Evolutionary conservation across 169 alveolate genomes (phyloP), one percentile per base, ranked within the genome.

Genomic region (Miamiensis avidus): DNA sequence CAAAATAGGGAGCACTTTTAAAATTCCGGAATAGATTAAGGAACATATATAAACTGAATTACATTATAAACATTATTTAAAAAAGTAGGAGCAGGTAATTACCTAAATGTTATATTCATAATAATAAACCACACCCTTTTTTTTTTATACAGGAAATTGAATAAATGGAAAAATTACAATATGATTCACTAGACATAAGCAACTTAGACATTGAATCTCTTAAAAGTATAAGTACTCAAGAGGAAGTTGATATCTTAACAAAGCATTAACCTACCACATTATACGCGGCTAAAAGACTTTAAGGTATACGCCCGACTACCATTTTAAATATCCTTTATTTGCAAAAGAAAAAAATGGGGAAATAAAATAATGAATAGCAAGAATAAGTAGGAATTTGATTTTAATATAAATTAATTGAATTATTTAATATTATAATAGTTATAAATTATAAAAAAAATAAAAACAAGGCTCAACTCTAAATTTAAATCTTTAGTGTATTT

Each of bases 161-260:
- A 11, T 11, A 49, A 11, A 11, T 49, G 25, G 28, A 34, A 11
- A 79, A 79, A n/a, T 27, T 49, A 49, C 28, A 79, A 79, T 34
- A 49, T 33, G 65, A 79, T 25, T 15, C 64, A 0, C 34, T 64
- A 0, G 76, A 49, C 29, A 74, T 82, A 28, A 28, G 25, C 1
- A 64, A 72, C 0, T 33, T 82, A 31, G 49, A 82, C 74, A 34
- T 74, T 27, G 74, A 82, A 1, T 27, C n/a, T 31, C 28, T 82
- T 0, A n/a, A 82, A 65, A 49, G 34, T 25, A 30, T 75, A 29
- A 74, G 49, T 26, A 82, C 96, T 31, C 82, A 84, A 76, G 97
- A 95, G 86, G 97, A 95, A 92, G 87, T 93, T 75, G 97, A 94
- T 76, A 86, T 93, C 76, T 82, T 95, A 34, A 75, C 65, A 29